Base-by-base conservation (phyloP, 2,329 filamentous ascomycete genomes). In the Metarhizium anisopliae region DNA sequence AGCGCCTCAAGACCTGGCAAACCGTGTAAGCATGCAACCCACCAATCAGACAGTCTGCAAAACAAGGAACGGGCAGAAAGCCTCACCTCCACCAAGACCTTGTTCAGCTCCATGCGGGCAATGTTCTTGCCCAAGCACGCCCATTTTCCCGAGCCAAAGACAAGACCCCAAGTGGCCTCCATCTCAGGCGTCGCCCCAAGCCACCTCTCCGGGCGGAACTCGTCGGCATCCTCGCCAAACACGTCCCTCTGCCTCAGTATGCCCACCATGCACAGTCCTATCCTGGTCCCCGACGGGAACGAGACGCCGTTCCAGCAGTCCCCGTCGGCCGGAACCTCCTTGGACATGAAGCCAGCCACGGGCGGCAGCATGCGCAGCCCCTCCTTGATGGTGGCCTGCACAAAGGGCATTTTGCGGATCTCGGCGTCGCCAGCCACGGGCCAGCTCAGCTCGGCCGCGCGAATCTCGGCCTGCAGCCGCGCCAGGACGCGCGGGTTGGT, bases 381-480 rank as follows among this genome's bases (percentile, higher is more conserved):
- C 59, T 83, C 78, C 35, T 76, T 72, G 60, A 83, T 77, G 38
- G 78, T 69, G 0, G 80, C 76, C 56, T 75, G 71, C 0, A 79
- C 66, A 43, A 74, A 79, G 0, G 73, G 71, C 5, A 77, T 61
- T 6, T 64, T 60, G 2, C 66, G 66, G 1, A 71, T 71, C 51
- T 72, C 61, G 6, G 62, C 61, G 47, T 73, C 66, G 7, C 62
- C 63, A 50, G 73, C 70, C 2, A 67, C 52, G 1, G 60, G 55
- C 7, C 52, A 57, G 0, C 64, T 55, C 13, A 60, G 59, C 2
- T 60, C 52, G 0, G 59, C 52, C 2, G 60, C 52, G 29, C 57
- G 58, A 30, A 63, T 67, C 40, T 63, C 67, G 47, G 49, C 43
- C 5, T 74, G 73, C 0, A 85, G 67, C 67, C 72, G 75, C 4